These are phyloP conservation scores for Trichosanthes truncata DNA, from an alignment of 306 rosid species.

Conservation along the genomic window DNA sequence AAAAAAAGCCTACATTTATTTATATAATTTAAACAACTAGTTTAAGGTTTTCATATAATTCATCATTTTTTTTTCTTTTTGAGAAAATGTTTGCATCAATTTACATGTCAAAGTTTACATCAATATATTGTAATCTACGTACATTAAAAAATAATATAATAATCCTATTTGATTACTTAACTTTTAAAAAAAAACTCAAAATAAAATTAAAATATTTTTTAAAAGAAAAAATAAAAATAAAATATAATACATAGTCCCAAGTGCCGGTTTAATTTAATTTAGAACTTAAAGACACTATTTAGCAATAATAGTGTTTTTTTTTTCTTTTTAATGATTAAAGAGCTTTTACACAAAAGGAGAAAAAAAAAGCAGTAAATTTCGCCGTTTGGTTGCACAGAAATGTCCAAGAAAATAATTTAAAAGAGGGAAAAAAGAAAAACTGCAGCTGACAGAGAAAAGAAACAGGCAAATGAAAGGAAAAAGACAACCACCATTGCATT, in stretches of 20 bases:
- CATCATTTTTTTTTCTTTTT: background rate
- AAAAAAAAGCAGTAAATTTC: background rate
- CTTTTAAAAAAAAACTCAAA: background rate
- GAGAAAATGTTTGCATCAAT: too few relatives aligned
- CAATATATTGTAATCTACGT: too few relatives aligned
- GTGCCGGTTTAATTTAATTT: too few relatives aligned
- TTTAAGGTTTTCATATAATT: too few relatives aligned
- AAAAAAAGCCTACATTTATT: background rate
- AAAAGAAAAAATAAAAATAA: too few relatives aligned
- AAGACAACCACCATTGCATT: conserved; percentile 2
- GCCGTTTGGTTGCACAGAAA: background rate
- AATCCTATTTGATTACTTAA: too few relatives aligned
- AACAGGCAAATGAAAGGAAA: background rate
- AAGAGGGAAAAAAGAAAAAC: background rate
- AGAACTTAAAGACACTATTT: too few relatives aligned
- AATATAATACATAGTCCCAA: too few relatives aligned
- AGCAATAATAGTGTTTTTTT: background rate
- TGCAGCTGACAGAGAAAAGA: background rate
- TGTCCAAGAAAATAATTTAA: conserved; percentile 3
- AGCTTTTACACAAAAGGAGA: background rate
- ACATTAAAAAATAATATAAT: too few relatives aligned
- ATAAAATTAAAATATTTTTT: too few relatives aligned
- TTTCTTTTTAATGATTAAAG: background rate
- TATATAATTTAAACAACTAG: background rate
- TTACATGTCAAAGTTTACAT: too few relatives aligned